A percentile compares a stretch with the other conserved stretches of the same genome.
Conservation (phyloP, 768 basidiomycete genomes). For the Tricholoma terreum region DNA sequence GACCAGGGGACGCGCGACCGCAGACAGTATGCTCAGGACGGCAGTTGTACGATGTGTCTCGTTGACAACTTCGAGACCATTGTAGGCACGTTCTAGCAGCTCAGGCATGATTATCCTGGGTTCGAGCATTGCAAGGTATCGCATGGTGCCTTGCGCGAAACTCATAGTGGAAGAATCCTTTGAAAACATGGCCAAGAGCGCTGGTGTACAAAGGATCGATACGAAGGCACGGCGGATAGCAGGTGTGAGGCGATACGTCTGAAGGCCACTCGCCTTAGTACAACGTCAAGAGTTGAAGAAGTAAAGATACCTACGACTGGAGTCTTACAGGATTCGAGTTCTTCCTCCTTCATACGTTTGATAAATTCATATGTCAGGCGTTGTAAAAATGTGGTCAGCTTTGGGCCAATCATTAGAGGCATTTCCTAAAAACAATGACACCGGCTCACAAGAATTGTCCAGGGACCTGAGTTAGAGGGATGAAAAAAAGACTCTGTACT, state of each 20-base stretch:
- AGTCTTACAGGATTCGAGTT: conserved; percentile 71
- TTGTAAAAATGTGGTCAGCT: conserved; percentile 73
- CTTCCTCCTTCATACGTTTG: conserved; percentile 78
- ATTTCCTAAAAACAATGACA: background rate
- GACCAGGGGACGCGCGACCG: conserved; percentile 71
- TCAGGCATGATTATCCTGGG: conserved; percentile 87
- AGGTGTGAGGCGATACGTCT: conserved; percentile 78
- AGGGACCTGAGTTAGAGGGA: conserved; percentile 86
- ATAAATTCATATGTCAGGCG: conserved; percentile 72
- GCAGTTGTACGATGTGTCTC: conserved; percentile 96
- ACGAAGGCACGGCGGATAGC: conserved; percentile 83
- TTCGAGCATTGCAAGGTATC: conserved; percentile 74
- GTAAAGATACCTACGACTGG: conserved; percentile 50
- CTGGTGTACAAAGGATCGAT: conserved; percentile 75
- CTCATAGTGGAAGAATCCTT: conserved; percentile 79
- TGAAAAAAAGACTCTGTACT: conserved; percentile 96
- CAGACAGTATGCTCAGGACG: conserved; percentile 79
- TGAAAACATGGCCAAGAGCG: conserved; percentile 87
- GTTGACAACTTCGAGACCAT: conserved; percentile 88
- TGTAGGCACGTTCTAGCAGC: conserved; percentile 85
- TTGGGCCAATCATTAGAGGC: conserved; percentile 3
- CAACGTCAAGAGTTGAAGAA: background rate
- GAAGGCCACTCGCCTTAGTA: background rate
- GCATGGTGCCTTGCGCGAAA: conserved; percentile 79
- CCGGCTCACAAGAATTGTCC: conserved; percentile 61